Evolutionary conservation across 495 filamentous ascomycete species (phyloP).

Genomic region (Hypomontagnella submonticulosa): DNA sequence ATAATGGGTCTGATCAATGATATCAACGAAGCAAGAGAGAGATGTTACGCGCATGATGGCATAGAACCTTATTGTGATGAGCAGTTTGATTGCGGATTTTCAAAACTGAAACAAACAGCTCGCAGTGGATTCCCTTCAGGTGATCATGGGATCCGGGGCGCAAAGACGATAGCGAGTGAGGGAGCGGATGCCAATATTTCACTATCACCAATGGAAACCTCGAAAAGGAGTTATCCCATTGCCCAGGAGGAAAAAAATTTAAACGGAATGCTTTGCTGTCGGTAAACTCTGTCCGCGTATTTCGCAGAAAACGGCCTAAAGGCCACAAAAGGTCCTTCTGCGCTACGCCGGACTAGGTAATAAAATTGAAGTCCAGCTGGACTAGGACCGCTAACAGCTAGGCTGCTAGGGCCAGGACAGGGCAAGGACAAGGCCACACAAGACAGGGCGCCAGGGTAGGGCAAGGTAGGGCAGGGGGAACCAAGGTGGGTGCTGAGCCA

Average conservation of each 20-base stretch:
- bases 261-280: conserved; percentile 20
- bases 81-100: conserved; percentile 27
- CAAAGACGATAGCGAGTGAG: conserved; percentile 12
- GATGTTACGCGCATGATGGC: conserved; percentile 20
- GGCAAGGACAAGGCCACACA: conserved; percentile 20
- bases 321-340: conserved; percentile 4
- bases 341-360: conserved; percentile 32
- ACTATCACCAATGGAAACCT: conserved; percentile 27
- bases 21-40: conserved; percentile 26
- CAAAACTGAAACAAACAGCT: conserved; percentile 39
- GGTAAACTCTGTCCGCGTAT: conserved; percentile 14
- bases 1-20: too few species aligned
- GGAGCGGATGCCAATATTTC: conserved; percentile 25
- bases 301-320: conserved; percentile 13
- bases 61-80: conserved; percentile 40
- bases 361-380: conserved; percentile 35
- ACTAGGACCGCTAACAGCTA: conserved; percentile 40
- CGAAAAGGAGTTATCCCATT: conserved; percentile 26
- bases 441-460: conserved; percentile 35
- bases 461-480: conserved; percentile 19
- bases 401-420: conserved; percentile 41
- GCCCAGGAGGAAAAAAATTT: conserved; percentile 25
- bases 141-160: conserved; percentile 23
- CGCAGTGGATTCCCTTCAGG: conserved; percentile 33
- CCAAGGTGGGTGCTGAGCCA: conserved; percentile 40